Percentiles rank a stretch among this genome's conserved stretches.
phyloP scores from a whole-genome alignment of 306 rosid species.

The Clitoria ternatea region DNA sequence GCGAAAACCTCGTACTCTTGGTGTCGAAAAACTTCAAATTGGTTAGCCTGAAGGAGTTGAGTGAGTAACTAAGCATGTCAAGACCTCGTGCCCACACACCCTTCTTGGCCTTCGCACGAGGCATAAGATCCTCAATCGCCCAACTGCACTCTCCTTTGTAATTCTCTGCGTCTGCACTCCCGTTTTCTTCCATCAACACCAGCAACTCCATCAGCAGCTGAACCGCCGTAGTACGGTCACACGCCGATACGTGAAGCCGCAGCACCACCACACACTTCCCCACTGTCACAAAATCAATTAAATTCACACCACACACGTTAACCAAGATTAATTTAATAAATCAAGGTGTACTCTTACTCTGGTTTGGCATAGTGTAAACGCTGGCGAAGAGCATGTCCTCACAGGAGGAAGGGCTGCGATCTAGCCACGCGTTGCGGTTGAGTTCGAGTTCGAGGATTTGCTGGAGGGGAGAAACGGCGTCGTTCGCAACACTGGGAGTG shows the following conservation, averaged over 20 bases:
- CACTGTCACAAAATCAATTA: no score
- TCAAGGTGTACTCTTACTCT: no score
- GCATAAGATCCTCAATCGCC: constrained; percentile 48
- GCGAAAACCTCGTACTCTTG: constrained; percentile 33
- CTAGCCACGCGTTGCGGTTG: constrained; percentile 38
- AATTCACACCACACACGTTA: no score
- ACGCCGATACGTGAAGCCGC: constrained; percentile 45
- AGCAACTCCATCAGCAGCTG: constrained; percentile 39
- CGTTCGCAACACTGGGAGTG: neutral
- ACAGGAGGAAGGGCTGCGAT: neutral
- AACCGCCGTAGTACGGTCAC: constrained; percentile 56
- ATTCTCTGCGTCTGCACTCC: neutral
- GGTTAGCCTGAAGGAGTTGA: constrained; percentile 34
- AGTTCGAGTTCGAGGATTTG: constrained; percentile 47
- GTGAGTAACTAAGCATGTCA: constrained; percentile 46
- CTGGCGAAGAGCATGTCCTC: constrained; percentile 29
- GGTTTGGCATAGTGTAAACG: constrained; percentile 15
- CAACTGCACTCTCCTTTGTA: neutral
- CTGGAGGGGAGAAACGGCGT: constrained; percentile 38
- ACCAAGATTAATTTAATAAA: no score
- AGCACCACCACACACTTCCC: constrained; percentile 37
- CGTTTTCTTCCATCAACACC: neutral
- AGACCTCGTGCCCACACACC: constrained; percentile 38
- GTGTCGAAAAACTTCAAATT: constrained; percentile 47
- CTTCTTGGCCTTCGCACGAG: constrained; percentile 32